phyloP scores from a whole-genome alignment of 2,329 filamentous ascomycete species.

The Madurella fahalii region DNA sequence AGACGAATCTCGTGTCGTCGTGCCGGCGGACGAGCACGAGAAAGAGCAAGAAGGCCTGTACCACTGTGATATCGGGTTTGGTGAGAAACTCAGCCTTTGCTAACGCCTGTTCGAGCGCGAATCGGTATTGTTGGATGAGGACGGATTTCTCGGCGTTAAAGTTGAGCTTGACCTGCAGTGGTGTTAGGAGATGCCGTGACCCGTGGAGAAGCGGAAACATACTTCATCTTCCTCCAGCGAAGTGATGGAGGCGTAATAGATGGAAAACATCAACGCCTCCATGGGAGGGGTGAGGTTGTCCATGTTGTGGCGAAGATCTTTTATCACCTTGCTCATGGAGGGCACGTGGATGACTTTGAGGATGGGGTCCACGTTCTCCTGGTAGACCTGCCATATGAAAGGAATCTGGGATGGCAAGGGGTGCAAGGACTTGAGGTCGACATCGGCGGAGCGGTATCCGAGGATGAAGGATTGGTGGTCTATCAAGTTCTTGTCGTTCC shows the following conservation, averaged over 20 bases:
- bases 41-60: constrained; percentile 60
- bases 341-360: constrained; percentile 69
- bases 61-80: constrained; percentile 53
- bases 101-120: constrained; percentile 56
- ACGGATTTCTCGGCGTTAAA: constrained; percentile 47
- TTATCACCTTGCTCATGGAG: constrained; percentile 57
- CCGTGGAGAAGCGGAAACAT: constrained; percentile 10
- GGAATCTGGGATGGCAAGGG: constrained; percentile 62
- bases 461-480: constrained; percentile 70
- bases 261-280: constrained; percentile 61
- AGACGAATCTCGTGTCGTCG: constrained; percentile 52
- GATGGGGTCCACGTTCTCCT: constrained; percentile 70
- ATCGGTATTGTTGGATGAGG: constrained; percentile 46
- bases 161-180: constrained; percentile 44
- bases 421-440: constrained; percentile 61
- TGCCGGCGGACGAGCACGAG: constrained; percentile 50
- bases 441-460: constrained; percentile 66
- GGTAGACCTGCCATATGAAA: constrained; percentile 66
- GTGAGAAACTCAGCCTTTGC: constrained; percentile 59
- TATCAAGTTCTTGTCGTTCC: constrained; percentile 33
- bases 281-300: constrained; percentile 52
- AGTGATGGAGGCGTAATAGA: constrained; percentile 56
- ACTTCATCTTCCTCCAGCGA: constrained; percentile 60
- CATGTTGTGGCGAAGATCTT: constrained; percentile 56
- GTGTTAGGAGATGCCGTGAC: background rate